Evolutionary conservation across 108 stramenopile species (phyloP), one percentile per base, ranked within the genome.

Genomic region (Cyclotella baltica): DNA sequence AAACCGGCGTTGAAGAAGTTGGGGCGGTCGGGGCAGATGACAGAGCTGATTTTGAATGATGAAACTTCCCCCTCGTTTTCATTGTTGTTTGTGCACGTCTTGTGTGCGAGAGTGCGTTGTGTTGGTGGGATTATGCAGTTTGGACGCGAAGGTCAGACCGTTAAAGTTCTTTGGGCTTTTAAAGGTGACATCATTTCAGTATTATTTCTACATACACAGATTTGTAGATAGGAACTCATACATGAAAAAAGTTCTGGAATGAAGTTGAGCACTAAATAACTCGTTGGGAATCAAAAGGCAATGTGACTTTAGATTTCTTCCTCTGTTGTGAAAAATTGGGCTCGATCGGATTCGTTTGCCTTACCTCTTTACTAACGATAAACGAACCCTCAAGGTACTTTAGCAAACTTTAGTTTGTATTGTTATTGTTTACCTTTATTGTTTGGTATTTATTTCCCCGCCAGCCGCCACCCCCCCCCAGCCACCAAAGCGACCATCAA

Each of bases 351-450:
- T n/a, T n/a, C 47, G n/a, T 0, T 25, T 22, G 11, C 55, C 11
- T 55, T 55, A 55, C 55, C 55, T 25, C 55, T 27, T 55, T 55
- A 55, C 55, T 55, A 55, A 55, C n/a, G n/a, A n/a, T n/a, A n/a
- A n/a, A n/a, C n/a, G n/a, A n/a, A n/a, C n/a, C n/a, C n/a, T n/a
- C n/a, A n/a, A n/a, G n/a, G n/a, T n/a, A n/a, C n/a, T n/a, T n/a
- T n/a, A n/a, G n/a, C n/a, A n/a, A n/a, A n/a, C n/a, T n/a, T n/a
- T n/a, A n/a, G n/a, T n/a, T n/a, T n/a, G n/a, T n/a, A n/a, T n/a
- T n/a, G n/a, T n/a, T n/a, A n/a, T n/a, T n/a, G n/a, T n/a, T n/a
- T n/a, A n/a, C n/a, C n/a, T n/a, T n/a, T n/a, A n/a, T n/a, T n/a
- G n/a, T n/a, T n/a, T n/a, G n/a, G n/a, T n/a, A n/a, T n/a, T n/a